phyloP scores from a whole-genome alignment of 257 asterid species.

The Vinca minor region DNA sequence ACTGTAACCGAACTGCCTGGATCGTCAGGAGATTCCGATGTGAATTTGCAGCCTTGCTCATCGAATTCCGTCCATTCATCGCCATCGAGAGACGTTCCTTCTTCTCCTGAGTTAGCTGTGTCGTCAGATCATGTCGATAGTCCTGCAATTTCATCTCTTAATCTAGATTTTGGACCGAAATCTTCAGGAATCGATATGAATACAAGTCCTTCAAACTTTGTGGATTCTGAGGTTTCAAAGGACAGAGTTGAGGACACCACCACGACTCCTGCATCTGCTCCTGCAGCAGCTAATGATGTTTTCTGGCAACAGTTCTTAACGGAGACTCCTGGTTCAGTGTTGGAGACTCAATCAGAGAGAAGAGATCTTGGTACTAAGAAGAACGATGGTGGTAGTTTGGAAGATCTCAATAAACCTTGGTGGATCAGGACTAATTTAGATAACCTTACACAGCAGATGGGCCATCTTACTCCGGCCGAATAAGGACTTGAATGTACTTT shows the following conservation, averaged over 20 bases:
- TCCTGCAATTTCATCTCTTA: slow-evolving; percentile 41
- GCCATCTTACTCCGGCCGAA: slow-evolving; percentile 40
- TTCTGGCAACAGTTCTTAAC: slow-evolving; percentile 89
- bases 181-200: slow-evolving; percentile 35
- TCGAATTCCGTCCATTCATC: slow-evolving; percentile 32
- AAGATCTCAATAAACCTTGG: slow-evolving; percentile 40
- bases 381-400: slow-evolving; percentile 23
- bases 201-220: slow-evolving; percentile 26
- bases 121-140: slow-evolving; percentile 30
- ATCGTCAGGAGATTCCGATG: slow-evolving; percentile 51
- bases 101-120: slow-evolving; percentile 34
- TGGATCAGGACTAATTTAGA: slow-evolving; percentile 42
- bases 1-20: slow-evolving; percentile 27
- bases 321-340: slow-evolving; percentile 48
- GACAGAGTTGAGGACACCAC: slow-evolving; percentile 21
- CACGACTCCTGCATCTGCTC: slow-evolving; percentile 18
- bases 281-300: slow-evolving; percentile 50
- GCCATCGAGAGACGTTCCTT: slow-evolving; percentile 38
- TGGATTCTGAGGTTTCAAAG: slow-evolving; percentile 15
- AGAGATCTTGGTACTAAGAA: slow-evolving; percentile 22
- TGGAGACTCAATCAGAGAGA: slow-evolving; percentile 35
- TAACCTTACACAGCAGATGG: slow-evolving; percentile 42
- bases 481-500: slow-evolving; percentile 21
- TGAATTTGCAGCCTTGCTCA: slow-evolving; percentile 31
- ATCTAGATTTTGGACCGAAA: slow-evolving; percentile 25